These are phyloP conservation scores for Exophiala sp. DNA, from an alignment of 2,329 filamentous ascomycete genomes.

Conservation along the genomic window DNA sequence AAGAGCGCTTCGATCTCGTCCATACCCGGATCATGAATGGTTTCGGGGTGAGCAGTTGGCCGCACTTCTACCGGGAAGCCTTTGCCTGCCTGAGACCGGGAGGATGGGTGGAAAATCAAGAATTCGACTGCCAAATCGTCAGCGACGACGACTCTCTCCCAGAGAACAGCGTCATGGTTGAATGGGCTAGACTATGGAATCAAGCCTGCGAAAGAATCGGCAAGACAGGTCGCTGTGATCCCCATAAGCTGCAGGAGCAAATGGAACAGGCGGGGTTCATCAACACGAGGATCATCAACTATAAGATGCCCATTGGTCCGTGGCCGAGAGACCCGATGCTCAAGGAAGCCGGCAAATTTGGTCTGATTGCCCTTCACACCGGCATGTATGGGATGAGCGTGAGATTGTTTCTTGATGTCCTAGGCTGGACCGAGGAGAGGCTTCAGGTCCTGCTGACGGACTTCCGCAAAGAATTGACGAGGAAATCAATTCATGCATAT, in stretches of 20 bases:
- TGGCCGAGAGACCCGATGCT: constrained; percentile 32
- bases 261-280: constrained; percentile 32
- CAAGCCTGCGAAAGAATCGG: constrained; percentile 14
- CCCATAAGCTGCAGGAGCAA: constrained; percentile 5
- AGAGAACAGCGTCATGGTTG: constrained; percentile 8
- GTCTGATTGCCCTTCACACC: constrained; percentile 15
- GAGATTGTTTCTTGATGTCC: constrained; percentile 25
- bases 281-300: constrained; percentile 19
- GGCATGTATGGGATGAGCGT: constrained; percentile 18
- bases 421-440: constrained; percentile 30
- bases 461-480: constrained; percentile 15
- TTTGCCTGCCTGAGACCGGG: constrained; percentile 34
- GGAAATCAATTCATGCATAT: constrained; percentile 13
- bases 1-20: constrained; percentile 52
- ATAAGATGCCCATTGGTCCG: constrained; percentile 28
- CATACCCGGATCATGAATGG: constrained; percentile 53
- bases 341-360: constrained; percentile 27
- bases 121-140: constrained; percentile 31
- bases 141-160: constrained; percentile 17
- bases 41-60: constrained; percentile 51
- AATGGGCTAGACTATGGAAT: constrained; percentile 18
- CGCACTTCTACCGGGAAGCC: constrained; percentile 24
- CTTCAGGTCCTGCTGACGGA: constrained; percentile 26
- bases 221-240: constrained; percentile 8
- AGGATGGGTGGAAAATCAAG: constrained; percentile 39